A percentile compares a stretch with the other conserved stretches of the same genome.
Evolutionary conservation across 1,139 yeast genomes (phyloP).

Genomic region (Scheffersomyces insectosa): DNA sequence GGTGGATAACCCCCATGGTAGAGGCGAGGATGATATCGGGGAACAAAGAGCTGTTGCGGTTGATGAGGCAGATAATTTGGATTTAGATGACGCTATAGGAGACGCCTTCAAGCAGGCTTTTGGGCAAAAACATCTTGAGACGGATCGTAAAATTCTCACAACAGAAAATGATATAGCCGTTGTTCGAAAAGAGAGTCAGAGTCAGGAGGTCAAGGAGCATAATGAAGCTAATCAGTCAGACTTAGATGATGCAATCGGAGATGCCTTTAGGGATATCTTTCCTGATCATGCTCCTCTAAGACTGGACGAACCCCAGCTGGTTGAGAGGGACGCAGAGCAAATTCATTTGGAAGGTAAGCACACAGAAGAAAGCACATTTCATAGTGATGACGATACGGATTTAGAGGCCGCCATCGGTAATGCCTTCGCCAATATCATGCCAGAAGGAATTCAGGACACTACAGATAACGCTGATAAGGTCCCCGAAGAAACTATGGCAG

Average conservation of each 20-base stretch:
- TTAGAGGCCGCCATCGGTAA: slow-evolving; percentile 31
- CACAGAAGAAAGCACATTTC: neutral
- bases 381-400: slow-evolving; percentile 18
- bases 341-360: neutral
- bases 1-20: neutral
- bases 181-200: neutral
- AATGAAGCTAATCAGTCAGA: slow-evolving; percentile 12
- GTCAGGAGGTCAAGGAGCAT: slow-evolving; percentile 2
- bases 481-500: too few relatives aligned
- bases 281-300: neutral
- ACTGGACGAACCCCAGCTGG: too few relatives aligned
- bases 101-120: slow-evolving; percentile 10
- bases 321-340: neutral
- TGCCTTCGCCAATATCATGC: slow-evolving; percentile 20
- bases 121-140: slow-evolving; percentile 1
- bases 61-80: slow-evolving; percentile 3
- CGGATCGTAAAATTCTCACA: neutral
- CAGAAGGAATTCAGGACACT: too few relatives aligned
- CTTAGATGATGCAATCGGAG: slow-evolving; percentile 26
- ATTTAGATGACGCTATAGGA: slow-evolving; percentile 14
- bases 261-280: slow-evolving; percentile 20
- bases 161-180: neutral
- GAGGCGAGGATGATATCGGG: too few relatives aligned
- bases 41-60: neutral
- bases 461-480: too few relatives aligned